These are phyloP conservation scores for Jaltomata sinuosa DNA, from an alignment of 257 asterid species.

Conservation along the genomic window DNA sequence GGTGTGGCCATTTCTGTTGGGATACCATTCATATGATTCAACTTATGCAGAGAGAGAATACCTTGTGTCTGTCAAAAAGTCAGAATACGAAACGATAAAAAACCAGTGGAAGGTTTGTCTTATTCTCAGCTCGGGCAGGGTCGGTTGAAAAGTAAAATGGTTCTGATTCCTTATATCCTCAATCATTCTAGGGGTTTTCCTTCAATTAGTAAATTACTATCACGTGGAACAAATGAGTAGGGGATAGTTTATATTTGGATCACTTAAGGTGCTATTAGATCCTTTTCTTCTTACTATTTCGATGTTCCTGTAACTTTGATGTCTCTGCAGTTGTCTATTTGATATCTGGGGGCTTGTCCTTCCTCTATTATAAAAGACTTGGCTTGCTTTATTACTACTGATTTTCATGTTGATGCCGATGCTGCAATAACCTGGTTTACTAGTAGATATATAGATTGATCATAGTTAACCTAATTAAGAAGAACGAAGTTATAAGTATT, in stretches of 20 bases:
- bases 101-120: conserved; percentile 89
- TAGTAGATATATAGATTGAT: background rate
- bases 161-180: background rate
- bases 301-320: background rate
- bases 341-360: background rate
- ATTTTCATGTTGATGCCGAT: background rate
- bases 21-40: conserved; percentile 70
- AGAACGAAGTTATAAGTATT: background rate
- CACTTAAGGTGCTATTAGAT: background rate
- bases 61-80: conserved; percentile 56
- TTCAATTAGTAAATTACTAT: background rate
- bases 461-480: background rate
- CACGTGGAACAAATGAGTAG: background rate
- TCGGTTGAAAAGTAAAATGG: background rate
- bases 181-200: background rate
- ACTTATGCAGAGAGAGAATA: conserved; percentile 95
- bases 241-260: background rate
- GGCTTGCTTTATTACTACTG: background rate
- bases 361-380: background rate
- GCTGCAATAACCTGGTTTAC: background rate
- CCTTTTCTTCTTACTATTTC: background rate
- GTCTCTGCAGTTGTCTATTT: background rate
- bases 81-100: conserved; percentile 76
- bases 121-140: background rate
- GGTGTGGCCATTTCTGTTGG: conserved; percentile 89